Conservation (phyloP, 352 stramenopile species). For the Peronospora destructor region DNA sequence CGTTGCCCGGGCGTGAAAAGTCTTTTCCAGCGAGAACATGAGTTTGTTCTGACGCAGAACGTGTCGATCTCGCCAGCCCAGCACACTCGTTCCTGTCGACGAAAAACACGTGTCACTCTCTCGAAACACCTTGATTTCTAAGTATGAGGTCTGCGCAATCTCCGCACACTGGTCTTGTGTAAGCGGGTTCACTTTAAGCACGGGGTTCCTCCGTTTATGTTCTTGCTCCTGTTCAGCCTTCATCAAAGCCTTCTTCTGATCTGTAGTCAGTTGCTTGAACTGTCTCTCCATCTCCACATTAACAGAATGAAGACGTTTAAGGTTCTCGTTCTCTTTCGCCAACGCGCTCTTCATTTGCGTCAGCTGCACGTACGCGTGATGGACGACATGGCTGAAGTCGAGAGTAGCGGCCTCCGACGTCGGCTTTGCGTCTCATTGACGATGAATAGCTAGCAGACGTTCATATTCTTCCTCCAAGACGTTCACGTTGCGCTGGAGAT, state of each 20-base stretch:
- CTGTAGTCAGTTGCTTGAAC: conserved; percentile 30
- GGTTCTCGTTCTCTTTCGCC: conserved; percentile 47
- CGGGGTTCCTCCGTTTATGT: conserved; percentile 35
- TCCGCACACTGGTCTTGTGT: conserved; percentile 35
- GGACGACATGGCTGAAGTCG: conserved; percentile 6
- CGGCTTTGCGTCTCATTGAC: conserved; percentile 27
- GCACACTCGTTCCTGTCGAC: conserved; percentile 45
- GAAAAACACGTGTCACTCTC: conserved; percentile 39
- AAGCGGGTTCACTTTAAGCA: conserved; percentile 38
- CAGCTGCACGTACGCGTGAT: conserved; percentile 44
- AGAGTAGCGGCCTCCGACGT: conserved; percentile 2
- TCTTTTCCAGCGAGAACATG: conserved; percentile 64
- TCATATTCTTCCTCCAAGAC: conserved; percentile 40
- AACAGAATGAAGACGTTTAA: conserved; percentile 37
- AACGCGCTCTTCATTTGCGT: conserved; percentile 42
- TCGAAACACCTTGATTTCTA: conserved; percentile 47
- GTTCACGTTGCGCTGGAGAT: conserved; percentile 42
- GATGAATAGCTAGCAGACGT: conserved; percentile 27
- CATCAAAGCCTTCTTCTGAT: conserved; percentile 34
- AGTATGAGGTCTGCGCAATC: conserved; percentile 41
- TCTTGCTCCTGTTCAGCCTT: conserved; percentile 33
- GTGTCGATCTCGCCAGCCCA: conserved; percentile 64
- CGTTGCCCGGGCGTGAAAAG: conserved; percentile 29
- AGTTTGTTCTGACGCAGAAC: conserved; percentile 41
- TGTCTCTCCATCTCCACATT: conserved; percentile 46